phyloP scores from a whole-genome alignment of 257 asterid species.

The Solanum paucissectum region DNA sequence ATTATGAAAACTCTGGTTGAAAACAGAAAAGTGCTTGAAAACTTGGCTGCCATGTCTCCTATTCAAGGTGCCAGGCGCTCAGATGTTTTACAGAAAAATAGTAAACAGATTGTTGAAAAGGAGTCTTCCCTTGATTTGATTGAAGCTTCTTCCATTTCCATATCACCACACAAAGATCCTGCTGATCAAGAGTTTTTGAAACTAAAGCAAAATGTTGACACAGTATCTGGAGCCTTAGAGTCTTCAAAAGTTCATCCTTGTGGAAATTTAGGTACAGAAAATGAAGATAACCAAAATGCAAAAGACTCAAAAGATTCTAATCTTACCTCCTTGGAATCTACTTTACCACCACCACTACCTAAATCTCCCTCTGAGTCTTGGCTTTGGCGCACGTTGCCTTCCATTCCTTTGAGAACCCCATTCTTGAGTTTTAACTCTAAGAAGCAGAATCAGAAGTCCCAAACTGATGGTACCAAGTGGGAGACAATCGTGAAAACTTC shows the following conservation, averaged over 20 bases:
- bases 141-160: conserved; percentile 4
- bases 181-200: conserved; percentile 9
- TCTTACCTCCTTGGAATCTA: conserved; percentile 30
- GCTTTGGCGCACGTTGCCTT: conserved; percentile 80
- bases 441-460: conserved; percentile 36
- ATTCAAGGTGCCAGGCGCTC: background rate
- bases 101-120: conserved; percentile 8
- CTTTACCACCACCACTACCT: conserved; percentile 80
- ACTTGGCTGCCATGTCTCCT: background rate
- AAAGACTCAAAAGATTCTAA: conserved; percentile 6
- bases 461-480: conserved; percentile 47
- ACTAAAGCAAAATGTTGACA: background rate
- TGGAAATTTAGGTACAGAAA: conserved; percentile 6
- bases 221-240: background rate
- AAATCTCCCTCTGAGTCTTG: conserved; percentile 97
- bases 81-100: conserved; percentile 9
- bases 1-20: conserved; percentile 7
- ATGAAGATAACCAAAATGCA: conserved; percentile 6
- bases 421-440: conserved; percentile 23
- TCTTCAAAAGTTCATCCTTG: conserved; percentile 4
- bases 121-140: conserved; percentile 3
- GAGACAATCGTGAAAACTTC: conserved; percentile 78
- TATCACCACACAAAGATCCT: background rate
- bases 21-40: conserved; percentile 6
- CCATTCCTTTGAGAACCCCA: conserved; percentile 45